phyloP scores from a whole-genome alignment of 192 early-diverging fungal species.

The Podila minutissima region DNA sequence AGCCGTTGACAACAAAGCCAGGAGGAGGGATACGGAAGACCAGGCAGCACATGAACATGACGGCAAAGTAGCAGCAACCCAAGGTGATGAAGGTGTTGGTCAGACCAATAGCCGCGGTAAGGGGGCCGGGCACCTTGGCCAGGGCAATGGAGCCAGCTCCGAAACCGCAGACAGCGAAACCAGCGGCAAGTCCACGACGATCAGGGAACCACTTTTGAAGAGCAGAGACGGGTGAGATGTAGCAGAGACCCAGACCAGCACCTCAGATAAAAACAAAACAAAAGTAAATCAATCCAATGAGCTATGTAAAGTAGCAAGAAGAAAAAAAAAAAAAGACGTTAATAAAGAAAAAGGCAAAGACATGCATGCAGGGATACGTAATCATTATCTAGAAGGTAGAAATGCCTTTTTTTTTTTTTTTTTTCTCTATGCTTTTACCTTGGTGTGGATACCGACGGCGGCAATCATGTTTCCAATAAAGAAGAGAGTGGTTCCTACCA shows the following conservation, averaged over 20 bases:
- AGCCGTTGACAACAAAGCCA: slow-evolving; percentile 63
- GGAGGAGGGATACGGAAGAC: slow-evolving; percentile 71
- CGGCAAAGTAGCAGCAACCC: slow-evolving; percentile 66
- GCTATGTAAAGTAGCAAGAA: neutral
- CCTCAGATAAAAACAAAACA: slow-evolving; percentile 81
- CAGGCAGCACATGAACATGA: slow-evolving; percentile 70
- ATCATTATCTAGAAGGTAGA: neutral
- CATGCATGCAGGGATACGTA: neutral
- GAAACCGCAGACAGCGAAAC: slow-evolving; percentile 82
- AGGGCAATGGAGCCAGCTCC: slow-evolving; percentile 78
- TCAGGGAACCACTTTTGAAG: slow-evolving; percentile 86
- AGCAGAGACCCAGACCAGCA: slow-evolving; percentile 74
- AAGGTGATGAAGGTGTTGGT: slow-evolving; percentile 73
- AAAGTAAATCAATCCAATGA: slow-evolving; percentile 70
- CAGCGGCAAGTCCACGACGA: slow-evolving; percentile 77
- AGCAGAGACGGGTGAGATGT: slow-evolving; percentile 79
- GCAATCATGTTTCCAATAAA: slow-evolving; percentile 75
- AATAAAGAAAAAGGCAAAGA: neutral
- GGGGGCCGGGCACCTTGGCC: slow-evolving; percentile 67
- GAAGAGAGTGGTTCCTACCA: slow-evolving; percentile 72
- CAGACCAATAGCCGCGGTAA: slow-evolving; percentile 63
- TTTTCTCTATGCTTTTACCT: slow-evolving; percentile 22
- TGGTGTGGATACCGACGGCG: slow-evolving; percentile 65
- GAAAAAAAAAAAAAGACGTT: neutral
- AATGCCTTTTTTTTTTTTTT: neutral